These are phyloP conservation scores for Elsinoe ampelina DNA, from an alignment of 2,329 filamentous ascomycete genomes.

Conservation along the genomic window DNA sequence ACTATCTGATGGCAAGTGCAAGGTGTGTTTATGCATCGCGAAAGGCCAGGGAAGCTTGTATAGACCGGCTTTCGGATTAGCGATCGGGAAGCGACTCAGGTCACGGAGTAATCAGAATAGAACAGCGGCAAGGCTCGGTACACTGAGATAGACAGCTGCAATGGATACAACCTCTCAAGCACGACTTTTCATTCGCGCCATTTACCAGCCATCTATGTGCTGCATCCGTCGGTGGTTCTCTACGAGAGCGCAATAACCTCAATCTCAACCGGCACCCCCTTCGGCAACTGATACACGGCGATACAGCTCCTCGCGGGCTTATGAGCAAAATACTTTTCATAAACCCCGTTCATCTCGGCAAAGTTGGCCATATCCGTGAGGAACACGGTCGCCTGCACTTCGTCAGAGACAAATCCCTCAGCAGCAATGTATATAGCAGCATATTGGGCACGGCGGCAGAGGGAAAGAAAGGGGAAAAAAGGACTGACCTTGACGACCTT, in stretches of 20 bases:
- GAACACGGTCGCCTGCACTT: slow-evolving; percentile 54
- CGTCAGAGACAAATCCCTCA: neutral
- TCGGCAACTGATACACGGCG: slow-evolving; percentile 79
- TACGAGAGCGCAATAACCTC: slow-evolving; percentile 63
- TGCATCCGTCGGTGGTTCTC: neutral
- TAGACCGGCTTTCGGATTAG: too few species aligned
- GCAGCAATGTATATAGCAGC: neutral
- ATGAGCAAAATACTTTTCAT: slow-evolving; percentile 63
- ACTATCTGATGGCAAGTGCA: too few species aligned
- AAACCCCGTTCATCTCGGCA: slow-evolving; percentile 74
- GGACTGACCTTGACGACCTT: slow-evolving; percentile 73
- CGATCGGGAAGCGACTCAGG: too few species aligned
- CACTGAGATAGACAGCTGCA: too few species aligned
- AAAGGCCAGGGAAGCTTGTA: too few species aligned
- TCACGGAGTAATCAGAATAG: too few species aligned
- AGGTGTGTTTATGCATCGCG: too few species aligned
- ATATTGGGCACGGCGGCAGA: neutral
- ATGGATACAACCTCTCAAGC: too few species aligned
- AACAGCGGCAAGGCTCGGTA: too few species aligned
- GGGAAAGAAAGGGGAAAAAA: neutral
- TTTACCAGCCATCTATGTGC: neutral
- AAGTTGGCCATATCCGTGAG: slow-evolving; percentile 87
- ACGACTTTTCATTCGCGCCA: neutral
- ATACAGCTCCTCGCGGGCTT: slow-evolving; percentile 86
- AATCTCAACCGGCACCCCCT: slow-evolving; percentile 80